Evolutionary conservation across 495 filamentous ascomycete genomes (phyloP).

Genomic region (Lepidopterella palustris): DNA sequence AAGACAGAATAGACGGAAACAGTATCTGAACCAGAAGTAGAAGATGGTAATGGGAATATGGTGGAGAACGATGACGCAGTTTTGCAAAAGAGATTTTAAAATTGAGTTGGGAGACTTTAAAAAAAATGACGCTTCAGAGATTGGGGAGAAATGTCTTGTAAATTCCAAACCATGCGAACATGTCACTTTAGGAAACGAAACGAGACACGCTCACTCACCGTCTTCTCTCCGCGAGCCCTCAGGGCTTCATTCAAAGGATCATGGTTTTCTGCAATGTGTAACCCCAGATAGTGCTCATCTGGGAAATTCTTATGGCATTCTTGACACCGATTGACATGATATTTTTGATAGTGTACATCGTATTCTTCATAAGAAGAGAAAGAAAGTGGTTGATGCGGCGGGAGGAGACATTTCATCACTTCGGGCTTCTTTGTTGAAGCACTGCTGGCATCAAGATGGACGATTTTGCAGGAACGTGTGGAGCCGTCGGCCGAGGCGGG

Average conservation of each 20-base stretch:
- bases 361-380: constrained; percentile 78
- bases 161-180: neutral
- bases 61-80: too few relatives aligned
- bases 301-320: constrained; percentile 63
- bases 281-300: constrained; percentile 53
- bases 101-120: too few relatives aligned
- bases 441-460: constrained; percentile 19
- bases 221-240: constrained; percentile 76
- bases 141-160: neutral
- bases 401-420: constrained; percentile 69
- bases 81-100: too few relatives aligned
- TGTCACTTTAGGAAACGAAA: neutral
- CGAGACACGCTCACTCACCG: constrained; percentile 48
- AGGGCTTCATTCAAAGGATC: constrained; percentile 68
- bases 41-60: too few relatives aligned
- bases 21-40: too few relatives aligned
- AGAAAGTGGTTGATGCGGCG: constrained; percentile 63
- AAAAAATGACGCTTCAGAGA: neutral
- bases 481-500: neutral
- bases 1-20: too few relatives aligned
- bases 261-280: constrained; percentile 92
- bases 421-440: neutral
- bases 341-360: constrained; percentile 75
- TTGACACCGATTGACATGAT: constrained; percentile 76
- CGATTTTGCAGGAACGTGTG: constrained; percentile 20